Conservation (phyloP, 2,329 filamentous ascomycete genomes). For the Clonostachys solani region DNA sequence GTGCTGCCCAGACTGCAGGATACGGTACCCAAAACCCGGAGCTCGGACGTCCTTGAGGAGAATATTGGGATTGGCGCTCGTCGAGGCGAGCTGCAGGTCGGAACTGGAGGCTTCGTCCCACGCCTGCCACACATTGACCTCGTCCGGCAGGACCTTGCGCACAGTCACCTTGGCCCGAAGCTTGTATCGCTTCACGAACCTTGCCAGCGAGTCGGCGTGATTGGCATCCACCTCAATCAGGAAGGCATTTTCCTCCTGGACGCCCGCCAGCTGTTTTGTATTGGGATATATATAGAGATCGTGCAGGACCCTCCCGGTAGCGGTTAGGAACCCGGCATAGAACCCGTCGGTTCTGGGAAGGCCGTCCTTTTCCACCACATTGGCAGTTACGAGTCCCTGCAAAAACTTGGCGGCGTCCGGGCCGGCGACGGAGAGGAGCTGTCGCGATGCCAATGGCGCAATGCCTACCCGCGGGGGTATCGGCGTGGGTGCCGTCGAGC, state of each 20-base stretch:
- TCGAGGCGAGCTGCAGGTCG: neutral
- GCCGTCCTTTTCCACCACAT: slow-evolving; percentile 27
- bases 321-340: slow-evolving; percentile 84
- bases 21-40: slow-evolving; percentile 50
- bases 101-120: slow-evolving; percentile 55
- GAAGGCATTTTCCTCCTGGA: slow-evolving; percentile 31
- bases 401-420: slow-evolving; percentile 79
- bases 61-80: slow-evolving; percentile 12
- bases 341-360: slow-evolving; percentile 43
- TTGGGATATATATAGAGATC: slow-evolving; percentile 87
- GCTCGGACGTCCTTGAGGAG: slow-evolving; percentile 47
- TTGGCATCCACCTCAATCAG: slow-evolving; percentile 78
- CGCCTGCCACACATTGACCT: slow-evolving; percentile 66
- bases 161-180: slow-evolving; percentile 75
- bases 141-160: slow-evolving; percentile 58
- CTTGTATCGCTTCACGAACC: slow-evolving; percentile 81
- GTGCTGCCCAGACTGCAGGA: slow-evolving; percentile 26
- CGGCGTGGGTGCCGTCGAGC: slow-evolving; percentile 19
- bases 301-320: slow-evolving; percentile 77
- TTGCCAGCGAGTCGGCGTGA: slow-evolving; percentile 57
- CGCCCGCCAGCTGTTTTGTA: slow-evolving; percentile 15
- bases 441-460: slow-evolving; percentile 64
- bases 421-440: slow-evolving; percentile 75
- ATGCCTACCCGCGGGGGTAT: slow-evolving; percentile 41
- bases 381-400: slow-evolving; percentile 78